Evolutionary conservation across 1,284 basidiomycete species (phyloP).

Genomic region (Cystobasidium slooffiae): DNA sequence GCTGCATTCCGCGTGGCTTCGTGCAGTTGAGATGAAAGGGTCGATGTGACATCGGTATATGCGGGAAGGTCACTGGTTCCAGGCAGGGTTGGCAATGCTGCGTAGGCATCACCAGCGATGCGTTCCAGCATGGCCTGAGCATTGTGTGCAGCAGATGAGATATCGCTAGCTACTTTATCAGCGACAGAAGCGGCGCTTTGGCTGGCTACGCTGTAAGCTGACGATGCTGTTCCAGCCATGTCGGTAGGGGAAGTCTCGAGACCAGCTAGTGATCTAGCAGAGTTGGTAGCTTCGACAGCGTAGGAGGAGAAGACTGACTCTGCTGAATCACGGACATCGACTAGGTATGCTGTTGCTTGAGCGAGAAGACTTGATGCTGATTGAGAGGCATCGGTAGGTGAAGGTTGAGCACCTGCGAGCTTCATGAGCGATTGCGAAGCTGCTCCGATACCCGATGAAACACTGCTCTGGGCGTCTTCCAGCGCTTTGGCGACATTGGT

Average conservation of each 20-base stretch:
- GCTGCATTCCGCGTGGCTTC: constrained; percentile 37
- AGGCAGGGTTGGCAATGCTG: constrained; percentile 30
- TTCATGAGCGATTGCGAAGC: constrained; percentile 46
- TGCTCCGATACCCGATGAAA: constrained; percentile 31
- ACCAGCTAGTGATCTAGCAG: constrained; percentile 34
- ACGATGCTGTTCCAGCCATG: constrained; percentile 28
- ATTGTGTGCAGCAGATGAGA: constrained; percentile 30
- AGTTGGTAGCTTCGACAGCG: constrained; percentile 26
- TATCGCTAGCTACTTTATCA: constrained; percentile 28
- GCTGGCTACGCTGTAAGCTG: constrained; percentile 18
- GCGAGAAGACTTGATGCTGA: constrained; percentile 43
- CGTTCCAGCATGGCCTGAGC: constrained; percentile 27
- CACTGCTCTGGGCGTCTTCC: constrained; percentile 45
- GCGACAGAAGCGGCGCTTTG: constrained; percentile 22
- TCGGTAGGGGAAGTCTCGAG: constrained; percentile 17
- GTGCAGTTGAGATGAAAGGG: constrained; percentile 32
- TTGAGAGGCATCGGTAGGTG: constrained; percentile 46
- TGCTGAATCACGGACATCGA: constrained; percentile 27
- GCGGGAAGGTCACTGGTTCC: constrained; percentile 26
- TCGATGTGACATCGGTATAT: constrained; percentile 36
- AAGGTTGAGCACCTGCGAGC: constrained; percentile 45
- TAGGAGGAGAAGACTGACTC: constrained; percentile 33
- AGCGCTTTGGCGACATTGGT: constrained; percentile 45
- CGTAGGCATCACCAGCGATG: constrained; percentile 35
- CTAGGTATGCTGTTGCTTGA: constrained; percentile 39